phyloP scores from a whole-genome alignment of 805 yeast genomes.

The Starmerella potacharoeniae region DNA sequence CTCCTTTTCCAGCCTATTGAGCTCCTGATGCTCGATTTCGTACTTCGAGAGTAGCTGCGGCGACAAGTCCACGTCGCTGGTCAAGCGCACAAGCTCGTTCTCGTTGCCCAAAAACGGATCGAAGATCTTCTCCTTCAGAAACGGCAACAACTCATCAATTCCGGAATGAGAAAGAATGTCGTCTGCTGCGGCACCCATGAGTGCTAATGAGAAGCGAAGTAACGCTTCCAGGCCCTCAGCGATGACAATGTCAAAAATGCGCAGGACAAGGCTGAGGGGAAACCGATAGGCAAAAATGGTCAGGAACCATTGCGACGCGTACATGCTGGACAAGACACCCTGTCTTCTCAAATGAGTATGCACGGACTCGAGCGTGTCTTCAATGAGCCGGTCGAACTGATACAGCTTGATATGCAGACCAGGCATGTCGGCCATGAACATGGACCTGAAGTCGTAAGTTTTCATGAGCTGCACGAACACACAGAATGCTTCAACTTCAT shows the following conservation, averaged over 20 bases:
- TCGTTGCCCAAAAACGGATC: slow-evolving; percentile 52
- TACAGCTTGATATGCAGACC: slow-evolving; percentile 76
- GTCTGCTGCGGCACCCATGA: slow-evolving; percentile 59
- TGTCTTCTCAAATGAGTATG: slow-evolving; percentile 69
- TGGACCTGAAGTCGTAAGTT: slow-evolving; percentile 62
- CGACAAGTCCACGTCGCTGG: slow-evolving; percentile 58
- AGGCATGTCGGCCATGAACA: slow-evolving; percentile 84
- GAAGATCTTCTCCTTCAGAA: slow-evolving; percentile 69
- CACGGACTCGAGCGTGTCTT: slow-evolving; percentile 60
- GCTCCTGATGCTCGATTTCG: slow-evolving; percentile 60
- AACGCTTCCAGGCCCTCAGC: slow-evolving; percentile 87
- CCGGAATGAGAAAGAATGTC: slow-evolving; percentile 43
- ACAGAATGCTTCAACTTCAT: slow-evolving; percentile 75
- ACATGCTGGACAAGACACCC: slow-evolving; percentile 87
- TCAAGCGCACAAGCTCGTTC: slow-evolving; percentile 65
- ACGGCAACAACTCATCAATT: slow-evolving; percentile 69
- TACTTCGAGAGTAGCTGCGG: slow-evolving; percentile 66
- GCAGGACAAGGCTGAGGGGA: slow-evolving; percentile 74
- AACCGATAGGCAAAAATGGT: slow-evolving; percentile 92
- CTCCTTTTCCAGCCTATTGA: slow-evolving; percentile 55
- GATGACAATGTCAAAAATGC: slow-evolving; percentile 78
- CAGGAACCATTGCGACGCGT: slow-evolving; percentile 95
- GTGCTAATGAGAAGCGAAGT: slow-evolving; percentile 69
- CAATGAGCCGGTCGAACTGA: slow-evolving; percentile 81
- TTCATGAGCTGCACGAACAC: slow-evolving; percentile 73